phyloP scores from a whole-genome alignment of 768 basidiomycete species.

The Thelephora ganbajun region DNA sequence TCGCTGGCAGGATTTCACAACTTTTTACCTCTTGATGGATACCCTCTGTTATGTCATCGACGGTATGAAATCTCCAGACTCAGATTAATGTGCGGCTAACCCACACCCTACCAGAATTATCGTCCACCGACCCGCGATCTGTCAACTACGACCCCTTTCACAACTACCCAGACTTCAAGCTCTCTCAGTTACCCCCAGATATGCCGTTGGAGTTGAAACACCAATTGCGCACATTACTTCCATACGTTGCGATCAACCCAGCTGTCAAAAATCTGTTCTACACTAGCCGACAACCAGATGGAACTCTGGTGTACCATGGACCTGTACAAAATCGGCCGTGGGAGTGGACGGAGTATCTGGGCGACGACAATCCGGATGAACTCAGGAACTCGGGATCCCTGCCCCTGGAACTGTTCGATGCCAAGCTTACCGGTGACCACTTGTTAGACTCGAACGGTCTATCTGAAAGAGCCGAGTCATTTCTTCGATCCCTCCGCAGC shows the following conservation, averaged over 20 bases:
- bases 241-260: conserved; percentile 33
- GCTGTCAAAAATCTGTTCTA: conserved; percentile 44
- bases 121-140: conserved; percentile 39
- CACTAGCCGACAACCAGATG: conserved; percentile 40
- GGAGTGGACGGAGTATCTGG: conserved; percentile 78
- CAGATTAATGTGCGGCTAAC: background rate
- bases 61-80: conserved; percentile 28
- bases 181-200: conserved; percentile 38
- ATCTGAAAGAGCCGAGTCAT: conserved; percentile 22
- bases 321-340: conserved; percentile 65
- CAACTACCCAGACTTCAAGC: conserved; percentile 40
- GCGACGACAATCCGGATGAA: conserved; percentile 30
- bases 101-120: conserved; percentile 35
- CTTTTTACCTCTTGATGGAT: conserved; percentile 57
- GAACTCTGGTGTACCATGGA: conserved; percentile 31
- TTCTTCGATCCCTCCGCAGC: conserved; percentile 52
- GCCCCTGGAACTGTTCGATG: conserved; percentile 57
- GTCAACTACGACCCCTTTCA: conserved; percentile 46
- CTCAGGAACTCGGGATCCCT: conserved; percentile 60
- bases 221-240: conserved; percentile 46
- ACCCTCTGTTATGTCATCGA: conserved; percentile 63
- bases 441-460: conserved; percentile 17
- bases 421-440: conserved; percentile 50
- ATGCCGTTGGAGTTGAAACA: conserved; percentile 41
- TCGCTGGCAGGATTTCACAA: conserved; percentile 36